A percentile compares a stretch with the other conserved stretches of the same genome.
Evolutionary conservation across 2,329 filamentous ascomycete genomes (phyloP).

Genomic region (Paramyrothecium roridum): DNA sequence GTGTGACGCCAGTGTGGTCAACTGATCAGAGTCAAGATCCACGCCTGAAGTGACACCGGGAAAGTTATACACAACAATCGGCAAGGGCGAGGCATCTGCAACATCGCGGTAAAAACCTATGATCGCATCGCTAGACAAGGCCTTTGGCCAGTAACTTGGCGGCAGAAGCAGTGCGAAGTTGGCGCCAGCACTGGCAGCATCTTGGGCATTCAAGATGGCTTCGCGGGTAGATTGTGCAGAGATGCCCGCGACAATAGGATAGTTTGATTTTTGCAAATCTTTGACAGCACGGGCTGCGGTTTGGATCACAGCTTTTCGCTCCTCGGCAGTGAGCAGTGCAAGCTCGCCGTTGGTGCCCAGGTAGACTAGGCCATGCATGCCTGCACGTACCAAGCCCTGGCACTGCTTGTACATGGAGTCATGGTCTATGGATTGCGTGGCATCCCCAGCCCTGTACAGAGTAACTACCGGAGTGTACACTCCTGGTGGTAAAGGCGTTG

Average conservation of each 20-base stretch:
- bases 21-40: conserved; percentile 61
- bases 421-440: conserved; percentile 37
- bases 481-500: conserved; percentile 34
- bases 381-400: conserved; percentile 35
- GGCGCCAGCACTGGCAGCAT: conserved; percentile 65
- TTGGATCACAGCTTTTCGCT: conserved; percentile 36
- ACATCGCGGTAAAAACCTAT: conserved; percentile 65
- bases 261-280: conserved; percentile 27
- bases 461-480: conserved; percentile 46
- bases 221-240: conserved; percentile 50
- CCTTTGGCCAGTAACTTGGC: conserved; percentile 68
- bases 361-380: conserved; percentile 43
- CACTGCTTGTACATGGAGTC: conserved; percentile 42
- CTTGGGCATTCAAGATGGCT: conserved; percentile 63
- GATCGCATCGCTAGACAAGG: conserved; percentile 45
- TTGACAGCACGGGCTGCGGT: conserved; percentile 33
- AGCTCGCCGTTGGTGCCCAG: conserved; percentile 45
- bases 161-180: conserved; percentile 73
- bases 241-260: conserved; percentile 42
- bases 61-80: conserved; percentile 68
- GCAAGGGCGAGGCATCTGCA: conserved; percentile 58
- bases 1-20: conserved; percentile 56
- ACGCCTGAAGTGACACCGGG: conserved; percentile 63
- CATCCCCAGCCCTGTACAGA: conserved; percentile 35
- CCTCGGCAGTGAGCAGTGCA: conserved; percentile 34